Evolutionary conservation across 352 stramenopile genomes (phyloP).

Genomic region (Phytophthora fragariaefolia): DNA sequence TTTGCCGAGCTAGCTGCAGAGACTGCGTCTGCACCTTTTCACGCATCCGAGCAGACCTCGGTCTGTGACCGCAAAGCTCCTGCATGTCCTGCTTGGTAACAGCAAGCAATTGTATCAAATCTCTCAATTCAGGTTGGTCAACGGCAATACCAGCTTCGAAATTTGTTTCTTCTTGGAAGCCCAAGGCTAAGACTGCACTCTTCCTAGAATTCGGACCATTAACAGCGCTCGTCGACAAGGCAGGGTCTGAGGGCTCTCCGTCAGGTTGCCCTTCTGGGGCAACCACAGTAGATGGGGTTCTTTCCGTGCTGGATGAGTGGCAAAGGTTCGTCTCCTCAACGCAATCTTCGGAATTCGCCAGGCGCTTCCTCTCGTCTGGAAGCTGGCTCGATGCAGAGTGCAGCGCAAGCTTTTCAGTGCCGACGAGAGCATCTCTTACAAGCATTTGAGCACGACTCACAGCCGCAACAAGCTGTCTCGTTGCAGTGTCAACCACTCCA

Average conservation of each 20-base stretch:
- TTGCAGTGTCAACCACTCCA: conserved; percentile 19
- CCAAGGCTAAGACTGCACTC: not conserved
- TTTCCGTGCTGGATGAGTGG: conserved; percentile 4
- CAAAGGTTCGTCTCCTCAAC: not conserved
- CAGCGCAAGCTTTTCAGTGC: conserved; percentile 47
- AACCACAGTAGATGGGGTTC: not conserved
- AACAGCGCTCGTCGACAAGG: not conserved
- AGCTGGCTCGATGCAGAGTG: conserved; percentile 54
- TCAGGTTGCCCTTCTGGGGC: not conserved
- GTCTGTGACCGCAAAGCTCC: conserved; percentile 58
- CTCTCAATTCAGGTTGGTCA: conserved; percentile 56
- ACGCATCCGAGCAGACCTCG: conserved; percentile 69
- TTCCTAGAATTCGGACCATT: not conserved
- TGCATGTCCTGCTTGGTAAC: conserved; percentile 54
- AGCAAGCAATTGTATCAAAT: conserved; percentile 67
- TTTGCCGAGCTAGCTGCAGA: conserved; percentile 60
- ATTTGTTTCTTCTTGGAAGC: conserved; percentile 6
- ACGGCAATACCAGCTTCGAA: conserved; percentile 7
- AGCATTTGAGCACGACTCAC: conserved; percentile 41
- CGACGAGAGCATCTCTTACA: conserved; percentile 35
- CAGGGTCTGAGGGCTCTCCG: not conserved
- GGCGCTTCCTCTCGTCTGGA: conserved; percentile 29
- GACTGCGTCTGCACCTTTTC: conserved; percentile 75
- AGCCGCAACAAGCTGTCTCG: conserved; percentile 34
- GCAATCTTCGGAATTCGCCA: not conserved